A percentile compares a stretch with the other conserved stretches of the same genome.
Conservation (phyloP, 1,139 yeast genomes). For the Lodderomyces margitis region DNA sequence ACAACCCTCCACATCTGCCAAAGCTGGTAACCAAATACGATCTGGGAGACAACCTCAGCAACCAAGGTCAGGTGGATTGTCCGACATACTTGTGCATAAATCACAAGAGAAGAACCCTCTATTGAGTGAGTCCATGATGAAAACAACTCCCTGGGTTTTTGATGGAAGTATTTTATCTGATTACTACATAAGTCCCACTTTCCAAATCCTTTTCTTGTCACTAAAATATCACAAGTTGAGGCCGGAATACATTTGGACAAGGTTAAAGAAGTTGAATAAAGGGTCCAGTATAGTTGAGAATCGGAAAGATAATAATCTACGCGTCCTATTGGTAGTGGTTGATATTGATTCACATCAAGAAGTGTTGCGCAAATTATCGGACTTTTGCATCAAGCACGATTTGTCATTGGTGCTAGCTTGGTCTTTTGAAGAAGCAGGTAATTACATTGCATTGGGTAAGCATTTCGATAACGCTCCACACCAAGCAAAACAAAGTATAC, state of each 20-base stretch:
- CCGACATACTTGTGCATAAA: conserved; percentile 30
- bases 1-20: conserved; percentile 1
- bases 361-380: conserved; percentile 65
- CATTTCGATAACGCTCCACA: conserved; percentile 40
- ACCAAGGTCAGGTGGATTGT: conserved; percentile 18
- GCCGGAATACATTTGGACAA: conserved; percentile 79
- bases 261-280: conserved; percentile 53
- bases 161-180: conserved; percentile 48
- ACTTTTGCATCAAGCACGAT: conserved; percentile 67
- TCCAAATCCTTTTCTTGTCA: conserved; percentile 72
- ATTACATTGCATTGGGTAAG: conserved; percentile 58
- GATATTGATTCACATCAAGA: conserved; percentile 79
- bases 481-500: conserved; percentile 29
- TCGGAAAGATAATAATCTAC: conserved; percentile 47
- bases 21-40: conserved; percentile 3
- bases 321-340: conserved; percentile 69
- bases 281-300: conserved; percentile 34
- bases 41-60: conserved; percentile 8
- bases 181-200: conserved; percentile 61
- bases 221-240: conserved; percentile 81
- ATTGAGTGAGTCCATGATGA: conserved; percentile 37
- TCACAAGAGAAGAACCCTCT: conserved; percentile 47
- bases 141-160: conserved; percentile 36
- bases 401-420: conserved; percentile 74
- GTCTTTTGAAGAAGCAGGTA: conserved; percentile 84